phyloP scores from a whole-genome alignment of 768 basidiomycete species.

The Tricholoma furcatifolium region DNA sequence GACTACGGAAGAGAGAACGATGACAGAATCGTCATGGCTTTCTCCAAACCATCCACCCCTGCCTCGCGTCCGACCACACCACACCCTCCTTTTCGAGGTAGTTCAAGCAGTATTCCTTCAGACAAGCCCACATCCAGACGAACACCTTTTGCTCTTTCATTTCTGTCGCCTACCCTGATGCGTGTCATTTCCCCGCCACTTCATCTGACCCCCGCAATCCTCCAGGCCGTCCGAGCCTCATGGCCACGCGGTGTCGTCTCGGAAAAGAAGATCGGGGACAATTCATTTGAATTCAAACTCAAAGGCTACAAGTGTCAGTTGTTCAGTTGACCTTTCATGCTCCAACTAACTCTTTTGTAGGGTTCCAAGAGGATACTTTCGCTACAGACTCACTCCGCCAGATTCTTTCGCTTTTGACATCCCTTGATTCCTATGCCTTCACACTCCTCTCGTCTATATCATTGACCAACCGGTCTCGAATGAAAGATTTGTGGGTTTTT shows the following conservation, averaged over 20 bases:
- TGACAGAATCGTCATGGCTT: constrained; percentile 69
- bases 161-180: constrained; percentile 62
- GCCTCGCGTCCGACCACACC: constrained; percentile 31
- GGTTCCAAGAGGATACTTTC: constrained; percentile 79
- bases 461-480: constrained; percentile 67
- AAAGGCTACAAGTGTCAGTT: constrained; percentile 74
- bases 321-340: constrained; percentile 12
- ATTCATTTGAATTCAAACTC: constrained; percentile 76
- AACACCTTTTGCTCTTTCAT: constrained; percentile 71
- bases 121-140: constrained; percentile 36
- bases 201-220: constrained; percentile 72
- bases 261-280: constrained; percentile 72
- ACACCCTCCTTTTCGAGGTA: constrained; percentile 37
- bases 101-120: constrained; percentile 34
- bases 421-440: constrained; percentile 68
- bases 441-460: constrained; percentile 68
- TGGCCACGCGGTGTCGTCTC: constrained; percentile 81
- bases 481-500: constrained; percentile 80
- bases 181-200: constrained; percentile 79
- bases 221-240: constrained; percentile 73
- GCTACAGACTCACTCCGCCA: constrained; percentile 71
- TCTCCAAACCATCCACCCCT: constrained; percentile 48
- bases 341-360: constrained; percentile 30
- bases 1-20: constrained; percentile 79
- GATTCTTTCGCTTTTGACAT: constrained; percentile 63